Base-by-base conservation (phyloP, 148 eudicot species). In the Cornus florida region DNA sequence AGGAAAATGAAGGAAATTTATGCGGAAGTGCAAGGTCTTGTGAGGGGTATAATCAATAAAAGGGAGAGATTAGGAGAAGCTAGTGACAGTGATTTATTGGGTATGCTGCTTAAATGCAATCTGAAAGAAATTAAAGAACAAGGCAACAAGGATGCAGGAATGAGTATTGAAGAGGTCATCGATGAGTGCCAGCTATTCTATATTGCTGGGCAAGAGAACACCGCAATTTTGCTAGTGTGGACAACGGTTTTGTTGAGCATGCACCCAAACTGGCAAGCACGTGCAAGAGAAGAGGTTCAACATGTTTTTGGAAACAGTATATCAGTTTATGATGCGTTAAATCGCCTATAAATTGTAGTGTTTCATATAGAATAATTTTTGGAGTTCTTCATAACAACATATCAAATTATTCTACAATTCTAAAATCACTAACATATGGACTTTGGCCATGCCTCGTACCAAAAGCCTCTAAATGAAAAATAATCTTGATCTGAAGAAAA, bases 171-270 rank as follows among this genome's bases (percentile, higher is more conserved):
- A 19, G 86, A 84, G 19, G 71, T 84, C 19, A 67, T 84, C 57
- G 81, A 82, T 16, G 86, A 84, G 43, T 84, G 86, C 78, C 80
- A 84, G 57, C 72, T 59, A 16, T 80, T 84, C 59, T 84, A 84
- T 24, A 24, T 76, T 24, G 75, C 80, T 53, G 86, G 86, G 7
- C 86, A 83, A 65, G 82, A 83, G n/a, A 80, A 62, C 31, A 84
- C 78, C 2, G 59, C 86, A 13, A 28, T 62, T 59, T 66, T 80
- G 75, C 79, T 83, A 13, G 43, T 35, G 31, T 83, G 86, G 86
- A 77, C 81, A 11, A 53, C 77, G 83, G 41, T 80, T 68, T 46
- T 84, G 72, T 77, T 84, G 33, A 68, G 83, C 35, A 80, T 33
- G 23, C 80, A 84, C 62, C 70, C 33, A 16, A 59, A 28, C 20